Evolutionary conservation across 1,284 basidiomycete genomes (phyloP).

Genomic region (Trichosporon sp.): DNA sequence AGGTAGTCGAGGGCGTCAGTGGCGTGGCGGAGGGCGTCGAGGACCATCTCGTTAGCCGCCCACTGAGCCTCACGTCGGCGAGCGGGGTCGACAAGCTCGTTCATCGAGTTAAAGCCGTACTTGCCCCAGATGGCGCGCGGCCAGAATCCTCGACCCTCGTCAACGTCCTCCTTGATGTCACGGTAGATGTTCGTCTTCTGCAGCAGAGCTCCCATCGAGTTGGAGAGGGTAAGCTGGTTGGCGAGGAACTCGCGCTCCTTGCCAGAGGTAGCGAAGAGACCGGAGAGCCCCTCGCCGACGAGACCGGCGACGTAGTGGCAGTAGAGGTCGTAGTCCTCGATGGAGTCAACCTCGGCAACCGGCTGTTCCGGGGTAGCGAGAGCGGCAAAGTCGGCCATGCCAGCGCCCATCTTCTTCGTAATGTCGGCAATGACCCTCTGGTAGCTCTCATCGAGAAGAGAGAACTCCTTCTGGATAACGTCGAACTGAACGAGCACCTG

Average conservation of each 20-base stretch:
- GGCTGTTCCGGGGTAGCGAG: constrained; percentile 65
- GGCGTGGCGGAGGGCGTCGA: constrained; percentile 81
- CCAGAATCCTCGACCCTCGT: constrained; percentile 88
- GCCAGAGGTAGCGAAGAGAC: constrained; percentile 79
- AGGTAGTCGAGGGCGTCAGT: constrained; percentile 87
- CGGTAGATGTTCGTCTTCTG: constrained; percentile 99
- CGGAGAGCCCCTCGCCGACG: constrained; percentile 91
- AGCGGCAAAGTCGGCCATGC: constrained; percentile 94
- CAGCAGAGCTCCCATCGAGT: constrained; percentile 92
- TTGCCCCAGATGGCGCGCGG: constrained; percentile 83
- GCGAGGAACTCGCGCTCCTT: constrained; percentile 76
- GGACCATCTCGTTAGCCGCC: constrained; percentile 79
- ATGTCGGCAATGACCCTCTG: constrained; percentile 78
- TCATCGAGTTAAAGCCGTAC: constrained; percentile 59
- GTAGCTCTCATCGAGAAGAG: constrained; percentile 64
- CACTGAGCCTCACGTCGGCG: constrained; percentile 62
- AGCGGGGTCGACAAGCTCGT: constrained; percentile 48
- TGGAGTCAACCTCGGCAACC: constrained; percentile 62
- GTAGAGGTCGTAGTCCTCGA: constrained; percentile 90
- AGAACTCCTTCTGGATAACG: constrained; percentile 75
- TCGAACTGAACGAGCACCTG: constrained; percentile 82
- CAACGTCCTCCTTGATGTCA: constrained; percentile 88
- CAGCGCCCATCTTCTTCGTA: constrained; percentile 75
- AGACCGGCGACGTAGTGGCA: constrained; percentile 98
- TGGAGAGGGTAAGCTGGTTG: constrained; percentile 77